A percentile compares a stretch with the other conserved stretches of the same genome.
phyloP scores from a whole-genome alignment of 140 eudicot species.

The Anethum foeniculum region DNA sequence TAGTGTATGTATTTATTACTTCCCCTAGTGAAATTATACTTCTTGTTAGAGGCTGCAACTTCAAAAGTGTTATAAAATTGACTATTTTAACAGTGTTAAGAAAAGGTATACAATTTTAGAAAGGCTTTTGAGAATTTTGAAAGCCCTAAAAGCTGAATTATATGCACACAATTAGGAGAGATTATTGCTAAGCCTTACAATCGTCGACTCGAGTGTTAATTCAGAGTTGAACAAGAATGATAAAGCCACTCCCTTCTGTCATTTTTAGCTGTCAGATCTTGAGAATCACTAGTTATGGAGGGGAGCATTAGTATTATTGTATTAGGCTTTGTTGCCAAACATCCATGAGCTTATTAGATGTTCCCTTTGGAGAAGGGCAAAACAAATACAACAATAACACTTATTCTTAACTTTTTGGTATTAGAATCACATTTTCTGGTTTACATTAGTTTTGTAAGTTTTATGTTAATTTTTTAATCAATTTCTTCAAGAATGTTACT shows the following conservation, averaged over 20 bases:
- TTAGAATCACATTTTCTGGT: background rate
- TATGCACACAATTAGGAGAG: background rate
- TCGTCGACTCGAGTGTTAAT: background rate
- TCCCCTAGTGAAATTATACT: background rate
- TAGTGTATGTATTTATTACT: background rate
- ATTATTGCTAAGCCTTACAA: background rate
- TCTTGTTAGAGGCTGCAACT: background rate
- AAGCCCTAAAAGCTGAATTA: background rate
- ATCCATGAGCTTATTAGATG: background rate
- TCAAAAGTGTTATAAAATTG: background rate
- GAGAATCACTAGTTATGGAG: background rate
- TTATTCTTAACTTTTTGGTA: background rate
- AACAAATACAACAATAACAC: background rate
- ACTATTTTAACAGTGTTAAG: background rate
- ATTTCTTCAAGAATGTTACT: too few relatives aligned
- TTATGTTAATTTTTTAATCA: too few relatives aligned
- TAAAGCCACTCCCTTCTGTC: background rate
- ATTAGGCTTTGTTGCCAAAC: too few relatives aligned
- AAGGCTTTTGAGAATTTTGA: background rate
- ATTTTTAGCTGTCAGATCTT: background rate
- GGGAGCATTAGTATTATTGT: background rate
- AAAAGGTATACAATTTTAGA: background rate
- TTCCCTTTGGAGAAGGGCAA: background rate
- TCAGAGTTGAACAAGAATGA: background rate
- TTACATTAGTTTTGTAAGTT: background rate